Evolutionary conservation across 345 rosid genomes (phyloP), one percentile per base, ranked within the genome.

Genomic region (Heritiera fomes): DNA sequence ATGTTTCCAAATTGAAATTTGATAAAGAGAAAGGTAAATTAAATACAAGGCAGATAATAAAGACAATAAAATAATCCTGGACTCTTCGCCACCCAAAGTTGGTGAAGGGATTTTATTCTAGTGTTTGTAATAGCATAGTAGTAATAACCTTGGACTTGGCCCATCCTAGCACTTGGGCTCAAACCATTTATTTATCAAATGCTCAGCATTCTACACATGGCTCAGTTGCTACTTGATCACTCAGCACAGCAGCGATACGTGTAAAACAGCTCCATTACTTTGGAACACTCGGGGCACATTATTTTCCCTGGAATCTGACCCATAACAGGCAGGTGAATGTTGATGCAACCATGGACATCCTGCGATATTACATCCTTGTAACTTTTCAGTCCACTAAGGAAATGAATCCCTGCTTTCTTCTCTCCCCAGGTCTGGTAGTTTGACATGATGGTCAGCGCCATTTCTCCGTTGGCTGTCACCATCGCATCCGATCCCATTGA

Each of bases 241-340:
- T 73, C 87, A 74, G 79, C 83, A 71, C 90, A 90, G 85, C 93
- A 92, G 34, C 85, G 88, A 77, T 89, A 92, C 85, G 87, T 86
- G 85, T 84, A 81, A 82, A 81, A 87, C 83, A 83, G 89, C 75
- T 92, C 90, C 97, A 92, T 90, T 38, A 78, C 52, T 53, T 88
- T 81, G 61, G 82, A 74, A 20, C 97, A 92, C 84, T 88, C 91
- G 0, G 89, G 84, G 78, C 94, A 92, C 13, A 85, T 86, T 32
- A 89, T 87, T 52, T 38, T 77, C 18, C 89, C 88, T 0, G 91
- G 93, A 68, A 89, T 83, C 28, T 78, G 91, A 43, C 86, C 73
- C 18, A 84, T 65, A 32, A 82, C 91, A 0, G 92, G 93, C 20
- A 92, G 87, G 64, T 86, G 78, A 64, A 92, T 71, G 46, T 86